Percentiles rank a stretch among this genome's conserved stretches.
Evolutionary conservation across 306 rosid species (phyloP).

Genomic region (Vicia villosa): DNA sequence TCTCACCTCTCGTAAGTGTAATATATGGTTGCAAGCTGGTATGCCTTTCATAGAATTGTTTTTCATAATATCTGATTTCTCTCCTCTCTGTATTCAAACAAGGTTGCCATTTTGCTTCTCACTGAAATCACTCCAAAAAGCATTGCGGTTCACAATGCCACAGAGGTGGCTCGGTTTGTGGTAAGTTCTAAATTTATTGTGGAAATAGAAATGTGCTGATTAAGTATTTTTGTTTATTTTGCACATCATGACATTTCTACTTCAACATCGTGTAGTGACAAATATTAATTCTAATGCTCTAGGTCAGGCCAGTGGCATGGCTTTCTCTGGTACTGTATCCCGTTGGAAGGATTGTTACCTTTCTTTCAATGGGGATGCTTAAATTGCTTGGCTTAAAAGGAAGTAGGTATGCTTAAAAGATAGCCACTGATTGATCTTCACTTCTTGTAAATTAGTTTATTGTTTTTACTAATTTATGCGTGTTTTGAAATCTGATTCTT

Average conservation of each 20-base stretch:
- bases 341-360: conserved; percentile 90
- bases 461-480: conserved; percentile 19
- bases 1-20: conserved; percentile 9
- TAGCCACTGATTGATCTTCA: conserved; percentile 31
- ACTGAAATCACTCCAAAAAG: conserved; percentile 99
- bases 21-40: conserved; percentile 6
- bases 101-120: conserved; percentile 97
- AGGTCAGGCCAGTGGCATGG: conserved; percentile 99
- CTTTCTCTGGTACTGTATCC: conserved; percentile 93
- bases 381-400: conserved; percentile 95
- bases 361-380: conserved; percentile 95
- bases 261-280: conserved; percentile 34
- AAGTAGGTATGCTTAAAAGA: conserved; percentile 66
- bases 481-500: conserved; percentile 27
- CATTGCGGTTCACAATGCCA: conserved; percentile 94
- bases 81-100: conserved; percentile 36
- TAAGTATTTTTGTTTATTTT: conserved; percentile 30
- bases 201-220: conserved; percentile 7
- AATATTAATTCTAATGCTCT: conserved; percentile 44
- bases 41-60: background rate
- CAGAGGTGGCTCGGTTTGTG: conserved; percentile 97
- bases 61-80: conserved; percentile 25
- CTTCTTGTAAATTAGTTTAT: conserved; percentile 15
- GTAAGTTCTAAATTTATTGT: conserved; percentile 54
- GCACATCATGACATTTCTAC: conserved; percentile 15